Evolutionary conservation across 2,329 filamentous ascomycete species (phyloP), one percentile per base, ranked within the genome.

Genomic region (Sphaerulina vaccinii): DNA sequence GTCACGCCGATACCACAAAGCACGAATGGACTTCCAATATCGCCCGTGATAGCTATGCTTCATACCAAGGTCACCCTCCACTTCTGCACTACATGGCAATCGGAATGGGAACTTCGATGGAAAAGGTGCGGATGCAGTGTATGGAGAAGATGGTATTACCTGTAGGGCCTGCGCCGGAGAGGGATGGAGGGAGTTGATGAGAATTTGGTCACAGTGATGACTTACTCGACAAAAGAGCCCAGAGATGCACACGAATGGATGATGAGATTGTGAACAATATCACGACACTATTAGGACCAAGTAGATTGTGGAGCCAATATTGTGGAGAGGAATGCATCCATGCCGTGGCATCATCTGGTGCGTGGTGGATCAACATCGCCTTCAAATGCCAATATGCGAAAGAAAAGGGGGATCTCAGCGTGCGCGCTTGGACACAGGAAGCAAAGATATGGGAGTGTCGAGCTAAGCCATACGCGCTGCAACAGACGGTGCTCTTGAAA

Each of bases 21-120:
- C 93, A 93, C 84, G 93, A 99, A 75, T 99, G 91, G 90, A 87
- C 87, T 44, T 91, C 88, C 54, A 99, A 97, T 75, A 92, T 97
- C 68, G 83, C 90, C 68, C 90, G 93, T 70, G 93, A 99, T 76
- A 95, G 87, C 18, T 91, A 92, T 69, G 83, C 90, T 16, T 90
- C 85, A 57, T 91, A 95, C 65, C 81, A 93, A 59, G 93, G 93
- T 16, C 93, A 99, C 69, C 88, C 90, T 13, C 87, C 90, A 6
- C 79, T 96, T 55, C 79, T 97, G 13, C 84, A 88, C 33, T 96
- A 96, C 71, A 90, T 96, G 78, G 81, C 88, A 15, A 84, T 97
- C 43, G 92, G 91, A 0, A 84, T 95, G 75, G 93, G 93, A 41
- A 89, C 95, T 70, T 81, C 88, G 5, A 62, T 62, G 52, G 86